Conservation (phyloP, 2,329 filamentous ascomycete genomes). For the Uncinocarpus reesii region DNA sequence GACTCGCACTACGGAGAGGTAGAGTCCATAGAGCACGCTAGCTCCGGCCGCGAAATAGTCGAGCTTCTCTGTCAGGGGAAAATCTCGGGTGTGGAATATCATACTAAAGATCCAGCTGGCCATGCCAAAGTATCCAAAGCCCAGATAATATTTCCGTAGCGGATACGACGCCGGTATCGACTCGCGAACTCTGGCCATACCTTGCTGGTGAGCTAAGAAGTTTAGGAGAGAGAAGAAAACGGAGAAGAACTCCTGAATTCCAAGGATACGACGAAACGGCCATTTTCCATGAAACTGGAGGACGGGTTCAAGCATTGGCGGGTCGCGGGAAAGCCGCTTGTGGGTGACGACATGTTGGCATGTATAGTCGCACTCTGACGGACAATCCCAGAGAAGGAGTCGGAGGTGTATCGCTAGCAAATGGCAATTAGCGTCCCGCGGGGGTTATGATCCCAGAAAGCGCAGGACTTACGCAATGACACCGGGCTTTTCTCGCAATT, state of each 20-base stretch:
- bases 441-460: background rate
- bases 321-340: slow-evolving; percentile 54
- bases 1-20: slow-evolving; percentile 70
- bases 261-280: slow-evolving; percentile 83
- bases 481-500: slow-evolving; percentile 64
- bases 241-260: slow-evolving; percentile 88
- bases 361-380: slow-evolving; percentile 91
- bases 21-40: slow-evolving; percentile 81
- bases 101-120: slow-evolving; percentile 79
- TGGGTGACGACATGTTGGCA: slow-evolving; percentile 89
- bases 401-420: slow-evolving; percentile 65
- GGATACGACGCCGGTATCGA: slow-evolving; percentile 63
- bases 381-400: slow-evolving; percentile 83
- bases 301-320: slow-evolving; percentile 54
- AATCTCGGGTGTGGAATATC: slow-evolving; percentile 88
- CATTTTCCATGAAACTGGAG: slow-evolving; percentile 98
- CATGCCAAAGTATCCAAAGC: slow-evolving; percentile 70
- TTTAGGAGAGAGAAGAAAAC: slow-evolving; percentile 92
- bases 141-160: slow-evolving; percentile 67
- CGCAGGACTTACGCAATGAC: slow-evolving; percentile 55
- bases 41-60: slow-evolving; percentile 94
- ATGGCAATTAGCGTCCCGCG: background rate
- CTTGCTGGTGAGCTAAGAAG: slow-evolving; percentile 71
- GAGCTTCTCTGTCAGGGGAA: slow-evolving; percentile 73
- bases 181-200: slow-evolving; percentile 59